A percentile compares a stretch with the other conserved stretches of the same genome.
Evolutionary conservation across 495 filamentous ascomycete genomes (phyloP).

Genomic region (Penicillium argentinense): DNA sequence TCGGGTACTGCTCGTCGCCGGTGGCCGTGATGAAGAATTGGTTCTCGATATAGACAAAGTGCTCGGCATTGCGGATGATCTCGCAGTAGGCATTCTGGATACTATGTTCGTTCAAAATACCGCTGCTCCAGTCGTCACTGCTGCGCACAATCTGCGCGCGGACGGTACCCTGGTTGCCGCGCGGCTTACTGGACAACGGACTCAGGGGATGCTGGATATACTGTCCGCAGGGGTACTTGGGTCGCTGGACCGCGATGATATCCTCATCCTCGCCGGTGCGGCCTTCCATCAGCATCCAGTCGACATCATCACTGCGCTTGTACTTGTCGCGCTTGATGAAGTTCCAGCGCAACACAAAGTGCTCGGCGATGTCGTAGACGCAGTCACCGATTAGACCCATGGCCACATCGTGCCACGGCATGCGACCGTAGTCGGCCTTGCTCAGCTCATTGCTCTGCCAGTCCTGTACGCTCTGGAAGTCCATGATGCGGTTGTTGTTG

Average conservation of each 20-base stretch:
- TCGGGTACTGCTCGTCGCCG: constrained; percentile 77
- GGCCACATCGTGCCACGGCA: constrained; percentile 97
- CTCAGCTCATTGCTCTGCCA: constrained; percentile 93
- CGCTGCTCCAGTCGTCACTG: constrained; percentile 93
- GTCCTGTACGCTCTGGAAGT: constrained; percentile 85
- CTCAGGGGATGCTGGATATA: constrained; percentile 80
- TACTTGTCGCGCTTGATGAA: constrained; percentile 97
- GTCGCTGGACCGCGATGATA: constrained; percentile 81
- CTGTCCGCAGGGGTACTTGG: constrained; percentile 80
- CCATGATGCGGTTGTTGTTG: constrained; percentile 94
- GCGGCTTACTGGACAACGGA: constrained; percentile 54
- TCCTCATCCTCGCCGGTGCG: constrained; percentile 78
- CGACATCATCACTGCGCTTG: constrained; percentile 75
- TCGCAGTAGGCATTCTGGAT: constrained; percentile 93
- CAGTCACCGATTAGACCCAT: constrained; percentile 88
- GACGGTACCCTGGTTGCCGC: constrained; percentile 65
- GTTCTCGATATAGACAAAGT: constrained; percentile 97
- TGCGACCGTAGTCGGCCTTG: constrained; percentile 88
- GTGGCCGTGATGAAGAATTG: constrained; percentile 98
- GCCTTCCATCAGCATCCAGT: constrained; percentile 83
- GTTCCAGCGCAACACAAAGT: constrained; percentile 96
- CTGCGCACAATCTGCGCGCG: constrained; percentile 83
- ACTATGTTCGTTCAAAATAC: constrained; percentile 82
- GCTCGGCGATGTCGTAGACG: constrained; percentile 93
- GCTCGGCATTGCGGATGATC: constrained; percentile 77